These are phyloP conservation scores for Spiraea crenata DNA, from an alignment of 331 rosid genomes.

Conservation along the genomic window DNA sequence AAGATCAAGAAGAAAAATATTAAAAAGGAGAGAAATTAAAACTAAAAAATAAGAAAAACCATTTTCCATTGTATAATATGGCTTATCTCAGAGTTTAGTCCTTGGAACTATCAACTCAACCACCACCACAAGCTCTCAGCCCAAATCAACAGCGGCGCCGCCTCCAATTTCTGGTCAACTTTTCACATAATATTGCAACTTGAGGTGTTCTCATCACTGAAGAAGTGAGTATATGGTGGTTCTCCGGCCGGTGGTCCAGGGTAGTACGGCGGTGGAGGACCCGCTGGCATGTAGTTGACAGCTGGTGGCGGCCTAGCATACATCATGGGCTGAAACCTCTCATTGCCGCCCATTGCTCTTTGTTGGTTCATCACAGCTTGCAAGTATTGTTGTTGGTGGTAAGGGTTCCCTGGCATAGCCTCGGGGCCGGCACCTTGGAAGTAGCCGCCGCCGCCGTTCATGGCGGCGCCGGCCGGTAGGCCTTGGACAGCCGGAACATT, in stretches of 20 bases:
- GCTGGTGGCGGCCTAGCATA: conserved; percentile 65
- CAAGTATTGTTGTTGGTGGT: conserved; percentile 50
- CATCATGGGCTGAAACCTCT: conserved; percentile 75
- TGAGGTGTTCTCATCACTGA: conserved; percentile 84
- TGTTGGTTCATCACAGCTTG: conserved; percentile 72
- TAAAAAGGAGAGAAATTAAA: conserved; percentile 20
- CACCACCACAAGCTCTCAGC: conserved; percentile 14
- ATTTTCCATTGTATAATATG: conserved; percentile 47
- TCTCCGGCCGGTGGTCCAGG: conserved; percentile 43
- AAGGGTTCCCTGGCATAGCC: conserved; percentile 50
- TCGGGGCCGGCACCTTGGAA: conserved; percentile 53
- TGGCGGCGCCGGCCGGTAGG: conserved; percentile 39
- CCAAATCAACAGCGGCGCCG: conserved; percentile 3
- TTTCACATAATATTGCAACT: conserved; percentile 85
- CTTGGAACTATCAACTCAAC: conserved; percentile 9
- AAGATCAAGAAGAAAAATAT: conserved; percentile 8
- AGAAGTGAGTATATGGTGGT: conserved; percentile 50
- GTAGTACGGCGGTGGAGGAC: conserved; percentile 38
- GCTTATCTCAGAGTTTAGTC: conserved; percentile 24
- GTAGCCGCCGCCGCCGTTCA: conserved; percentile 40
- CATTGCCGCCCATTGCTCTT: conserved; percentile 53
- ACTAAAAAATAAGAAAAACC: conserved; percentile 20
- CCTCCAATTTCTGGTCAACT: background rate
- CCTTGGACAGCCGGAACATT: conserved; percentile 60
- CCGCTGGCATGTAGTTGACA: conserved; percentile 52